A percentile compares a stretch with the other conserved stretches of the same genome.
phyloP scores from a whole-genome alignment of 2,329 filamentous ascomycete genomes.

The Diaporthe humulicola region DNA sequence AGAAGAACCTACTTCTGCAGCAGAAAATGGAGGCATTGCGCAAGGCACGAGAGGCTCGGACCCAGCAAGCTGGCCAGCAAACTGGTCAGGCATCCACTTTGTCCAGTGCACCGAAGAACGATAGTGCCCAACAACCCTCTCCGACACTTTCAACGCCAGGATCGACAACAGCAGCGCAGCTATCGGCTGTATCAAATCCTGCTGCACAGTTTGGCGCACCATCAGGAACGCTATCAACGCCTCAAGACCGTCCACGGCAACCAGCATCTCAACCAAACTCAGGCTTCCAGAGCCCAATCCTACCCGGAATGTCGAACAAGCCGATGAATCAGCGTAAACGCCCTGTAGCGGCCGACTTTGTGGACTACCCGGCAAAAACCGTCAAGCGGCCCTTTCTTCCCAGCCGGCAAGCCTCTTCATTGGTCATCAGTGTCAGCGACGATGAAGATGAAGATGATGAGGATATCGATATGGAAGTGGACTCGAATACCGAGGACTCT shows the following conservation, averaged over 20 bases:
- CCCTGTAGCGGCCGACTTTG: slow-evolving; percentile 77
- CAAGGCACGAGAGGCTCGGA: slow-evolving; percentile 64
- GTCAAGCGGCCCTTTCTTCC: slow-evolving; percentile 75
- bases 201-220: not conserved
- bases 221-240: not conserved
- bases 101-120: slow-evolving; percentile 29
- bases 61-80: slow-evolving; percentile 53
- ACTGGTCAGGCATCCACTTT: slow-evolving; percentile 46
- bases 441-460: slow-evolving; percentile 74
- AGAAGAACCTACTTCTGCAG: slow-evolving; percentile 80
- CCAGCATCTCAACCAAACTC: not conserved
- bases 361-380: slow-evolving; percentile 62
- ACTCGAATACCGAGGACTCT: slow-evolving; percentile 62
- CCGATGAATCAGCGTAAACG: slow-evolving; percentile 53
- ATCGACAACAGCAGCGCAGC: slow-evolving; percentile 21
- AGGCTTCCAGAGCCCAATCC: slow-evolving; percentile 20
- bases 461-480: slow-evolving; percentile 77
- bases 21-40: slow-evolving; percentile 82
- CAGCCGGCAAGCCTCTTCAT: slow-evolving; percentile 68
- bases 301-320: not conserved
- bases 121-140: not conserved
- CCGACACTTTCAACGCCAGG: slow-evolving; percentile 9
- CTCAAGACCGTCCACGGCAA: not conserved
- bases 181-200: not conserved
- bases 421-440: slow-evolving; percentile 90